Base-by-base conservation (phyloP, 202 grass and related monocot genomes). In the Hordeum pubiflorum region DNA sequence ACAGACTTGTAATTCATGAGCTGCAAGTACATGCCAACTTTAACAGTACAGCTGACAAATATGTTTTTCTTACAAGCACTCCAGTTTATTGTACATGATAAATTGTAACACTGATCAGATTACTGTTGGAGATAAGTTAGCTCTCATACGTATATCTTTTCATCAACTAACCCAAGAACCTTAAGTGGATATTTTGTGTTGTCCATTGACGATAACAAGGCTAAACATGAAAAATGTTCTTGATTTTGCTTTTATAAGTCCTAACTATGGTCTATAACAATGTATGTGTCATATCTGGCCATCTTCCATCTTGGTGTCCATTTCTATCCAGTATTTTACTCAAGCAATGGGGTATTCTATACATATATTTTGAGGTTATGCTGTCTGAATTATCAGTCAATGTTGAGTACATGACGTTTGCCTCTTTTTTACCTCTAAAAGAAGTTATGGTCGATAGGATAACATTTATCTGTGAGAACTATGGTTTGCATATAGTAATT, bases 401-500 rank as follows among this genome's bases (percentile, higher is more conserved):
- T 58, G 9, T 82, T 81, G 17, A 85, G 27, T 78, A 59, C 63
- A 77, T 73, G 21, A 33, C 11, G 41, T 63, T 14, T 36, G 26
- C 72, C 27, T 74, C 83, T 18, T 9, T 78, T 50, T 87, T 52
- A 54, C 10, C 31, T 75, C 78, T 22, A 8, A 69, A 74, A 20
- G 34, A 65, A 72, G 59, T 63, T 82, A 61, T 46, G 11, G 52
- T 40, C 24, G 21, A 82, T 83, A 79, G 11, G 37, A 40, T 89
- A 41, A 68, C 58, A 75, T 81, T 67, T 81, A 33, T 76, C 44
- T 36, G 20, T 58, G 60, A 54, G 4, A 81, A 61, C 18, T 71
- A 29, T 7, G 63, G 29, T 74, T 63, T 75, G 15, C 68, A 46
- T 88, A 77, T 84, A 26, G n/a, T 76, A 81, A 58, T 76, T 46